Conservation (phyloP, 495 filamentous ascomycete genomes). For the Hypoxylon cercidicola region DNA sequence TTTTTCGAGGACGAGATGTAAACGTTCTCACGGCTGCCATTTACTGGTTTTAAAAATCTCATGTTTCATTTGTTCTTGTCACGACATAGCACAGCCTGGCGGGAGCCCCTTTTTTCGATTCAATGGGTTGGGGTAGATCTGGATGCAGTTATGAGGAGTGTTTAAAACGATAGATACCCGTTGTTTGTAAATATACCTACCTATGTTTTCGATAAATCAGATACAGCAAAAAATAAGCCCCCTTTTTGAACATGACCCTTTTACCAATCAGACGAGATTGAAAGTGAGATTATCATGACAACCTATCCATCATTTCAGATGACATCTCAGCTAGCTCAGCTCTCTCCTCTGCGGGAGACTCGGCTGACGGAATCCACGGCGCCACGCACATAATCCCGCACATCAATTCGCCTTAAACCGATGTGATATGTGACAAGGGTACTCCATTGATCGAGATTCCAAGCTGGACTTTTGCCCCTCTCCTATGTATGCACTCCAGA, state of each 20-base stretch:
- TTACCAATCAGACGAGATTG: no score
- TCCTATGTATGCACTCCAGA: no score
- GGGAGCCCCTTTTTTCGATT: conserved; percentile 5
- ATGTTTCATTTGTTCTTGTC: background rate
- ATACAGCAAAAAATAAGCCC: no score
- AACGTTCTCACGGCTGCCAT: background rate
- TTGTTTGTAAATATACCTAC: conserved; percentile 3
- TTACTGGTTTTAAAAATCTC: background rate
- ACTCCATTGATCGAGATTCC: no score
- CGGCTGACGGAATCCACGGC: conserved; percentile 4
- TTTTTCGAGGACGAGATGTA: conserved; percentile 81
- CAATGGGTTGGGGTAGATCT: conserved; percentile 27
- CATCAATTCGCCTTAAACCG: background rate
- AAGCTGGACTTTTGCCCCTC: no score
- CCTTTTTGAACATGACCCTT: no score
- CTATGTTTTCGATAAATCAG: no score
- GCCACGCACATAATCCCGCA: background rate
- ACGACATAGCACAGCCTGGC: conserved; percentile 1
- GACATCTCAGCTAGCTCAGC: conserved; percentile 1
- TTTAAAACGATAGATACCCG: conserved; percentile 34
- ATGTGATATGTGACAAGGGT: background rate
- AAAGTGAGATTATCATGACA: no score
- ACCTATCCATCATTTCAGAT: background rate
- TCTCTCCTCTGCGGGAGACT: background rate
- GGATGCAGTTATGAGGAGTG: conserved; percentile 19